These are phyloP conservation scores for Nakataea oryzae DNA, from an alignment of 2,329 filamentous ascomycete genomes.

Conservation along the genomic window DNA sequence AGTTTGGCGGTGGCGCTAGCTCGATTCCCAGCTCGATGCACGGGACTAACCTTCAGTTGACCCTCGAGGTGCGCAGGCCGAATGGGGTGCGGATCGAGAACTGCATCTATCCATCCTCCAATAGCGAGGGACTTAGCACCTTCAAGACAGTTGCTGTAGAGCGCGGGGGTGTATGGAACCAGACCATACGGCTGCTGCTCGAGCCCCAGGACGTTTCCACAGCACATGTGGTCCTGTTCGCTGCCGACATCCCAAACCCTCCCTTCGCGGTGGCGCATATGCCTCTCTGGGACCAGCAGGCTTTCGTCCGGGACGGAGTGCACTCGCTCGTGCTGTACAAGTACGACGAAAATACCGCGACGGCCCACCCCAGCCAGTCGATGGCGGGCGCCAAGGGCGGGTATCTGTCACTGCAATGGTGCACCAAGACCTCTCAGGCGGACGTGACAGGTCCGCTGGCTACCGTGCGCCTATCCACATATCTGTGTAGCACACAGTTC, in stretches of 20 bases:
- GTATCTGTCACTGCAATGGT: slow-evolving; percentile 79
- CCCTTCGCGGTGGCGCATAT: slow-evolving; percentile 90
- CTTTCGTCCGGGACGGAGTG: slow-evolving; percentile 77
- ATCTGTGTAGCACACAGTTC: slow-evolving; percentile 87
- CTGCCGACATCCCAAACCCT: slow-evolving; percentile 76
- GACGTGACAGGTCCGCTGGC: slow-evolving; percentile 75
- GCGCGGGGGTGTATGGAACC: slow-evolving; percentile 74
- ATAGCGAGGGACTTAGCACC: slow-evolving; percentile 65
- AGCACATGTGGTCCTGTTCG: slow-evolving; percentile 79
- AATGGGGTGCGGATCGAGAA: slow-evolving; percentile 75
- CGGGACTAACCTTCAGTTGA: slow-evolving; percentile 73
- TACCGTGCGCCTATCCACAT: slow-evolving; percentile 68
- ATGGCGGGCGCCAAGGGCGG: slow-evolving; percentile 58
- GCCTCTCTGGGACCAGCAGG: slow-evolving; percentile 84
- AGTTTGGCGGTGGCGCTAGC: slow-evolving; percentile 63
- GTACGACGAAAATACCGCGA: slow-evolving; percentile 83
- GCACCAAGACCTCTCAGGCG: slow-evolving; percentile 49
- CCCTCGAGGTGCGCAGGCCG: slow-evolving; percentile 73
- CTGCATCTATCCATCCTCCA: slow-evolving; percentile 81
- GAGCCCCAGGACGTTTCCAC: slow-evolving; percentile 69
- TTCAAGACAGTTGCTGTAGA: slow-evolving; percentile 81
- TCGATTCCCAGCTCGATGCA: slow-evolving; percentile 51
- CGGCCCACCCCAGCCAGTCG: slow-evolving; percentile 43
- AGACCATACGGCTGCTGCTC: slow-evolving; percentile 75
- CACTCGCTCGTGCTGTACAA: slow-evolving; percentile 79